Conservation (phyloP, 768 basidiomycete genomes). For the Baorangia bicolor region DNA sequence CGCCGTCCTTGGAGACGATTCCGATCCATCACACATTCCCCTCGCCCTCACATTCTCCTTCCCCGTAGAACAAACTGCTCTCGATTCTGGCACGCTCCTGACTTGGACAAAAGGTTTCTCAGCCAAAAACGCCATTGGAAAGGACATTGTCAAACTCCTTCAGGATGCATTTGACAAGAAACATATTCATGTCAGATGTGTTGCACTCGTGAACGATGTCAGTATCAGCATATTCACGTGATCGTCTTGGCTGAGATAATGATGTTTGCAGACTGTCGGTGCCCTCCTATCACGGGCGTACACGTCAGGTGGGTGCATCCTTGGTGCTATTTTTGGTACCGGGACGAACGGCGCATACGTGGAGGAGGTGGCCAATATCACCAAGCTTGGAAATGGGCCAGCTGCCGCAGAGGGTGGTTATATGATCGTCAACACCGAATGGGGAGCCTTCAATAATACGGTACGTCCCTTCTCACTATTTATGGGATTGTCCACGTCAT, state of each 20-base stretch:
- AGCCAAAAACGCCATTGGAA: constrained; percentile 86
- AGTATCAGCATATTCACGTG: constrained; percentile 41
- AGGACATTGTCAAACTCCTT: constrained; percentile 85
- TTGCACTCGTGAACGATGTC: constrained; percentile 93
- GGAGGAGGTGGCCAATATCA: constrained; percentile 81
- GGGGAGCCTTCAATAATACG: constrained; percentile 96
- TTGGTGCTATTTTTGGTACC: constrained; percentile 94
- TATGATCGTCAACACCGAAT: constrained; percentile 98
- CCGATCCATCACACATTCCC: constrained; percentile 48
- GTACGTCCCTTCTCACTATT: constrained; percentile 43
- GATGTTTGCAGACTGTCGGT: constrained; percentile 76
- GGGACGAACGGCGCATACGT: constrained; percentile 99
- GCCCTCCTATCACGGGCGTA: constrained; percentile 92
- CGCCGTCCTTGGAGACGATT: constrained; percentile 11
- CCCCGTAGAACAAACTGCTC: constrained; percentile 95
- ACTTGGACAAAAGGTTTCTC: constrained; percentile 97
- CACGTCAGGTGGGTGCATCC: constrained; percentile 84
- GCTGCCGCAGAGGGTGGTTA: constrained; percentile 60
- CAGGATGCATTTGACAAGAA: constrained; percentile 93
- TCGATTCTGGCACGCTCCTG: constrained; percentile 85
- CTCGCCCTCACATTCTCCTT: constrained; percentile 97
- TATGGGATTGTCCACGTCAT: not conserved
- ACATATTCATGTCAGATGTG: constrained; percentile 87
- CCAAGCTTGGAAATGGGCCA: constrained; percentile 70
- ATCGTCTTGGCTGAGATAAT: constrained; percentile 9